These are phyloP conservation scores for Leishmania aethiopica DNA, from an alignment of 208 protist species.

Conservation along the genomic window DNA sequence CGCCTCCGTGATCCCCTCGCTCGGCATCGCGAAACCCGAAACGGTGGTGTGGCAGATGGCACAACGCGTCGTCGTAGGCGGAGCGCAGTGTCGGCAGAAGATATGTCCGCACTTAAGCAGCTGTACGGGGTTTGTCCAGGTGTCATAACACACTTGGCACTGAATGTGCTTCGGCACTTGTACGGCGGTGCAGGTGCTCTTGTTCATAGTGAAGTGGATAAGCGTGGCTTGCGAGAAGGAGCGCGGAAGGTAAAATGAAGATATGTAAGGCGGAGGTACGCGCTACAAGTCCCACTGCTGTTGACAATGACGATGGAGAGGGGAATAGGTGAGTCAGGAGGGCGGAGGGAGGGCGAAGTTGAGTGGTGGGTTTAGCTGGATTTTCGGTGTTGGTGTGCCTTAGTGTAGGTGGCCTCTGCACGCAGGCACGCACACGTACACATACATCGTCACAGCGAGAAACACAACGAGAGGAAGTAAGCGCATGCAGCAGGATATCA, in stretches of 20 bases:
- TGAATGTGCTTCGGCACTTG: slow-evolving; percentile 45
- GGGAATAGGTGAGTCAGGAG: not conserved
- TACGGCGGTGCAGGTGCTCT: slow-evolving; percentile 56
- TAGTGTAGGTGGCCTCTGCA: not conserved
- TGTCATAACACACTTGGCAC: slow-evolving; percentile 77
- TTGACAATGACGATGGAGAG: not conserved
- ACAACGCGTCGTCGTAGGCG: slow-evolving; percentile 39
- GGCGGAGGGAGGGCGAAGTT: not conserved
- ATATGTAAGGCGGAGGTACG: slow-evolving; percentile 13
- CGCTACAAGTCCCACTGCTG: not conserved
- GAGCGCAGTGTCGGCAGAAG: slow-evolving; percentile 67
- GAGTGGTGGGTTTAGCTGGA: not conserved
- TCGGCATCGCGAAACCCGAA: slow-evolving; percentile 35
- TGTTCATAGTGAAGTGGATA: slow-evolving; percentile 35
- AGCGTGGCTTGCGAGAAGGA: not conserved
- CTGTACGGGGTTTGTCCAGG: slow-evolving; percentile 66
- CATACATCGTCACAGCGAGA: not conserved
- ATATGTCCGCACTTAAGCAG: slow-evolving; percentile 74
- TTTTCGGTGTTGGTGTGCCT: not conserved
- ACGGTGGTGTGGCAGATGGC: slow-evolving; percentile 43
- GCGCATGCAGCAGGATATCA: slow-evolving; percentile 5
- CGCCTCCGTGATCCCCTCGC: slow-evolving; percentile 33
- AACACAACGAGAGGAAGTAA: slow-evolving; percentile 24
- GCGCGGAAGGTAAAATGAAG: not conserved
- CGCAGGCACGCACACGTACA: not conserved